Conservation (phyloP, 2,329 filamentous ascomycete species). For the Purpureocillium lavendulum region DNA sequence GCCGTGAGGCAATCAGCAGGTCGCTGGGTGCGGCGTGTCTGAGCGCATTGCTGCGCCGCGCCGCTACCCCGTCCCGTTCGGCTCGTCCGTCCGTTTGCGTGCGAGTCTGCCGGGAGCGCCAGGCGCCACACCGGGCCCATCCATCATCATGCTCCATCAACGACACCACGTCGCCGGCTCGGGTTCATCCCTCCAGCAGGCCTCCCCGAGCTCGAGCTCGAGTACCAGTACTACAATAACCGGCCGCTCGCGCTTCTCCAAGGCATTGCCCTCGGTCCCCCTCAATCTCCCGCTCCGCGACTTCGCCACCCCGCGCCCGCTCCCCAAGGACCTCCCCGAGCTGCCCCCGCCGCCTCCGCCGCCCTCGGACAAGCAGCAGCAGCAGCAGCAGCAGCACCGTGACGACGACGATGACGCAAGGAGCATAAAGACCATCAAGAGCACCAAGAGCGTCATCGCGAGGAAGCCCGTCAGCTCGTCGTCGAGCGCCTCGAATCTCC, state of each 20-base stretch:
- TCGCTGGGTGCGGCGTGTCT: too few relatives aligned
- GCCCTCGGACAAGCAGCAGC: constrained; percentile 12
- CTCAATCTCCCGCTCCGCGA: constrained; percentile 11
- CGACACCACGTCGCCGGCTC: too few relatives aligned
- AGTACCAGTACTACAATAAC: constrained; percentile 13
- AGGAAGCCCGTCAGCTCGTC: constrained; percentile 12
- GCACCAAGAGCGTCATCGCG: constrained; percentile 6
- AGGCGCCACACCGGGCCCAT: too few relatives aligned
- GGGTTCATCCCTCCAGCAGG: too few relatives aligned
- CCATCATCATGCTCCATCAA: too few relatives aligned
- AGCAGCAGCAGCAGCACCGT: constrained; percentile 3
- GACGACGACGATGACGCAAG: constrained; percentile 8
- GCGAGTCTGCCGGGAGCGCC: too few relatives aligned
- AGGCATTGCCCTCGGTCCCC: constrained; percentile 46
- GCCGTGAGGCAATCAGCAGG: too few relatives aligned
- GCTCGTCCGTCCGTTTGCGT: too few relatives aligned
- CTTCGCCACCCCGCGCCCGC: constrained; percentile 10
- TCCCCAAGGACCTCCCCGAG: constrained; percentile 14
- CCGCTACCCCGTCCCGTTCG: too few relatives aligned
- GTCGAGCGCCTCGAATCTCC: constrained; percentile 1
- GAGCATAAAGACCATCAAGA: constrained; percentile 2
- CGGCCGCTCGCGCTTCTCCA: constrained; percentile 48
- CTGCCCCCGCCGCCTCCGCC: constrained; percentile 14
- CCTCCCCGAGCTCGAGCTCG: too few relatives aligned
- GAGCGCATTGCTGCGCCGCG: too few relatives aligned